phyloP scores from a whole-genome alignment of 768 basidiomycete species.

The Pleurotus ostreatus region DNA sequence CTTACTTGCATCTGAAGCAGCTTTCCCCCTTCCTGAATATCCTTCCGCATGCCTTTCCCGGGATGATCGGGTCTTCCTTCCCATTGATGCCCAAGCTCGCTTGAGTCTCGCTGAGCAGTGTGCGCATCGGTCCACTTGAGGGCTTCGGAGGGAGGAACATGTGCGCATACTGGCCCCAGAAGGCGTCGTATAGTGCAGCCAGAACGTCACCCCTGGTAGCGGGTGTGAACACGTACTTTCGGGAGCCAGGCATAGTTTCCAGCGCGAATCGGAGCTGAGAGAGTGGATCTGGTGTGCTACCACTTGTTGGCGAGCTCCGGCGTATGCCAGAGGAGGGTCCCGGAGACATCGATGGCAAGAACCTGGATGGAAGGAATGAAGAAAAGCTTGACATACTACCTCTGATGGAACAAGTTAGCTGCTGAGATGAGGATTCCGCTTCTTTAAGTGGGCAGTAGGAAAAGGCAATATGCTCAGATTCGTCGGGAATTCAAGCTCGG shows the following conservation, averaged over 20 bases:
- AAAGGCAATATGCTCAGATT: too few relatives aligned
- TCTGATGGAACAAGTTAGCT: neutral
- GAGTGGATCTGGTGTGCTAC: conserved; percentile 57
- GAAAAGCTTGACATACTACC: conserved; percentile 16
- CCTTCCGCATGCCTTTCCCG: conserved; percentile 77
- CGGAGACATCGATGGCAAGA: conserved; percentile 43
- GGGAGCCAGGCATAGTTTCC: conserved; percentile 76
- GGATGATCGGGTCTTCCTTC: conserved; percentile 53
- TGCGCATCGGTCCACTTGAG: conserved; percentile 56
- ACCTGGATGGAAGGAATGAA: conserved; percentile 42
- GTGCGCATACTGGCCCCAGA: conserved; percentile 75
- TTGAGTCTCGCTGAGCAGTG: conserved; percentile 71
- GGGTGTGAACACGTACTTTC: conserved; percentile 74
- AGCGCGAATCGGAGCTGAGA: conserved; percentile 72
- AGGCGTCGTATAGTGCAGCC: conserved; percentile 75
- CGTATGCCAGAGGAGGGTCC: conserved; percentile 19
- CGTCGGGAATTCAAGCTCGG: too few relatives aligned
- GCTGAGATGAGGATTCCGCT: neutral
- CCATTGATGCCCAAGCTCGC: conserved; percentile 50
- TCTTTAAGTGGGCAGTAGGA: too few relatives aligned
- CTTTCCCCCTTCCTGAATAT: conserved; percentile 90
- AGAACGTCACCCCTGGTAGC: conserved; percentile 76
- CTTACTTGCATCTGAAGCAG: conserved; percentile 93
- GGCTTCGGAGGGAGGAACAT: conserved; percentile 69
- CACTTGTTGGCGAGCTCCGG: conserved; percentile 28